Evolutionary conservation across 2,329 filamentous ascomycete genomes (phyloP).

Genomic region (Fusarium sublunatum): DNA sequence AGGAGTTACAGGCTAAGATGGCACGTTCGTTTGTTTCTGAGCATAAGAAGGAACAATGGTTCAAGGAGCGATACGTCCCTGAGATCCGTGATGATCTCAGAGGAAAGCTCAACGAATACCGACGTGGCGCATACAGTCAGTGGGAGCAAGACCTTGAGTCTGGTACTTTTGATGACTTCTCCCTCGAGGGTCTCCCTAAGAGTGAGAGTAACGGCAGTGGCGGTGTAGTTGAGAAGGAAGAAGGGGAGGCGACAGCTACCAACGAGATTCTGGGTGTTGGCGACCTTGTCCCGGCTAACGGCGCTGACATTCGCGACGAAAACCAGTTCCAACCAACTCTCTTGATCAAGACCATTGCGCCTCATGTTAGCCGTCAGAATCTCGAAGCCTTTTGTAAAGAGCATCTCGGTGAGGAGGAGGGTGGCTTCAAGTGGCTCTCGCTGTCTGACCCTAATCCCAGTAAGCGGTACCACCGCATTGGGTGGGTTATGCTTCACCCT

Average conservation of each 20-base stretch:
- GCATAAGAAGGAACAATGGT: constrained; percentile 98
- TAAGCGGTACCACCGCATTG: constrained; percentile 97
- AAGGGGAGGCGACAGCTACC: constrained; percentile 90
- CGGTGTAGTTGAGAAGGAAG: constrained; percentile 90
- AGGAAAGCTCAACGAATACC: constrained; percentile 80
- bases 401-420: constrained; percentile 88
- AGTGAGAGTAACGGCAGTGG: constrained; percentile 89
- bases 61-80: constrained; percentile 91
- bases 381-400: constrained; percentile 95
- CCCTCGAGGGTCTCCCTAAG: constrained; percentile 92
- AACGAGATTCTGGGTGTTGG: constrained; percentile 94
- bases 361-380: constrained; percentile 92
- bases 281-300: constrained; percentile 85
- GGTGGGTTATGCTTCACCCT: constrained; percentile 96
- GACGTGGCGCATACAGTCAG: constrained; percentile 80
- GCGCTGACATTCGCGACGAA: constrained; percentile 89
- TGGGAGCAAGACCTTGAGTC: constrained; percentile 90
- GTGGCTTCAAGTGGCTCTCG: constrained; percentile 95
- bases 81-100: constrained; percentile 82
- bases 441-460: constrained; percentile 96
- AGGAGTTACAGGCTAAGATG: constrained; percentile 79
- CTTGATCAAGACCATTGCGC: constrained; percentile 97
- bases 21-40: constrained; percentile 89
- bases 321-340: constrained; percentile 89
- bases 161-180: constrained; percentile 93